Conservation (phyloP, 768 basidiomycete species). For the Amanita polypyramis region DNA sequence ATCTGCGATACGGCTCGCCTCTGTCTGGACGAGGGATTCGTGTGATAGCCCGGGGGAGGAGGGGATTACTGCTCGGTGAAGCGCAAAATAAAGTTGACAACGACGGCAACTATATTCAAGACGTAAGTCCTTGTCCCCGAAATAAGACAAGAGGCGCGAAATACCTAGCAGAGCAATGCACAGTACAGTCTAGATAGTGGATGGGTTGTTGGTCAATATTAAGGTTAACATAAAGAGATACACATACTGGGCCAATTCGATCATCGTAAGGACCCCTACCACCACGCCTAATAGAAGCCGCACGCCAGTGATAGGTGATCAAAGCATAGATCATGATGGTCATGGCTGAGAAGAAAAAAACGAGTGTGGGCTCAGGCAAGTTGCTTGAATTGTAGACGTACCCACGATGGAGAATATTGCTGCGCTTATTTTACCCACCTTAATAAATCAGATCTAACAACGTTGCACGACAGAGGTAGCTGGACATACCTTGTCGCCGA, state of each 20-base stretch:
- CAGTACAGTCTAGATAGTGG: slow-evolving; percentile 52
- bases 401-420: slow-evolving; percentile 95
- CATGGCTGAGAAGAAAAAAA: slow-evolving; percentile 50
- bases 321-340: slow-evolving; percentile 96
- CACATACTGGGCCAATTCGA: slow-evolving; percentile 83
- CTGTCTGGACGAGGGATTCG: too few species aligned
- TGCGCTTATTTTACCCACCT: slow-evolving; percentile 94
- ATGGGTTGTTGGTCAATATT: slow-evolving; percentile 6
- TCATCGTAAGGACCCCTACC: slow-evolving; percentile 96
- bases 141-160: slow-evolving; percentile 11
- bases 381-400: slow-evolving; percentile 19
- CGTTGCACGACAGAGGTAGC: slow-evolving; percentile 1
- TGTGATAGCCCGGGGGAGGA: background rate
- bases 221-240: slow-evolving; percentile 6
- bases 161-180: slow-evolving; percentile 74
- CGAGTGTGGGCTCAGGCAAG: background rate
- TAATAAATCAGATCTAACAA: background rate
- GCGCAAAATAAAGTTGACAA: slow-evolving; percentile 78
- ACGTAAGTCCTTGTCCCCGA: slow-evolving; percentile 6
- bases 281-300: slow-evolving; percentile 81
- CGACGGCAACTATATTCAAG: slow-evolving; percentile 53
- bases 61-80: slow-evolving; percentile 38
- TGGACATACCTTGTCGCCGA: slow-evolving; percentile 84
- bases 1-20: too few species aligned
- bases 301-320: slow-evolving; percentile 94